Percentiles rank a stretch among this genome's conserved stretches.
Conservation (phyloP, 1,139 yeast genomes). For the Hansenula lynferdii region DNA sequence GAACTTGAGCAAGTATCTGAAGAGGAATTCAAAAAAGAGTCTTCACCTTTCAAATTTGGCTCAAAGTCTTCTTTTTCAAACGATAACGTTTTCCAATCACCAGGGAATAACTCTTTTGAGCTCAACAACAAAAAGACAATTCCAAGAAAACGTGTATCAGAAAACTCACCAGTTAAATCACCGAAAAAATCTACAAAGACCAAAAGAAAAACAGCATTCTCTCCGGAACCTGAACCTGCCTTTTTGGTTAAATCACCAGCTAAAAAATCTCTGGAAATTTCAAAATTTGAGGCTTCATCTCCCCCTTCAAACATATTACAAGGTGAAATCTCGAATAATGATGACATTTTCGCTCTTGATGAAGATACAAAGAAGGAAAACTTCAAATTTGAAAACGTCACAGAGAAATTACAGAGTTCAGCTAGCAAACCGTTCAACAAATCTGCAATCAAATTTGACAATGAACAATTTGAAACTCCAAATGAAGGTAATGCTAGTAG, state of each 20-base stretch:
- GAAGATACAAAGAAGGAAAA: neutral
- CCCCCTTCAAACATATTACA: slow-evolving; percentile 4
- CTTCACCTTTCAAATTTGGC: slow-evolving; percentile 14
- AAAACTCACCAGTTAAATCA: slow-evolving; percentile 7
- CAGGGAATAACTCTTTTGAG: slow-evolving; percentile 13
- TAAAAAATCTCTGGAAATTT: slow-evolving; percentile 17
- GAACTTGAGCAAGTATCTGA: slow-evolving; percentile 2
- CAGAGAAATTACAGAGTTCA: slow-evolving; percentile 1
- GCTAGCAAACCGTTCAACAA: neutral
- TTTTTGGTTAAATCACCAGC: slow-evolving; percentile 14
- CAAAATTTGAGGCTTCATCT: slow-evolving; percentile 19
- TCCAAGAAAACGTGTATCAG: slow-evolving; percentile 21
- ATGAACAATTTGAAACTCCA: slow-evolving; percentile 13
- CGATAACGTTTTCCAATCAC: slow-evolving; percentile 39
- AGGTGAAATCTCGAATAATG: neutral
- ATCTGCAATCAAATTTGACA: neutral
- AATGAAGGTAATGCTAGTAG: slow-evolving; percentile 10
- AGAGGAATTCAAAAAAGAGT: neutral
- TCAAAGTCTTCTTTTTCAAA: slow-evolving; percentile 29
- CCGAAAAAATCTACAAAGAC: slow-evolving; percentile 13
- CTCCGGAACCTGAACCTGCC: slow-evolving; percentile 17
- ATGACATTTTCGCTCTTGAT: neutral
- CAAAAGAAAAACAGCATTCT: slow-evolving; percentile 20
- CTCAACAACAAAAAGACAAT: slow-evolving; percentile 11
- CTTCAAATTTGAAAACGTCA: slow-evolving; percentile 1